Conservation (phyloP, 1,284 basidiomycete species). For the Veloboletus limbatus region DNA sequence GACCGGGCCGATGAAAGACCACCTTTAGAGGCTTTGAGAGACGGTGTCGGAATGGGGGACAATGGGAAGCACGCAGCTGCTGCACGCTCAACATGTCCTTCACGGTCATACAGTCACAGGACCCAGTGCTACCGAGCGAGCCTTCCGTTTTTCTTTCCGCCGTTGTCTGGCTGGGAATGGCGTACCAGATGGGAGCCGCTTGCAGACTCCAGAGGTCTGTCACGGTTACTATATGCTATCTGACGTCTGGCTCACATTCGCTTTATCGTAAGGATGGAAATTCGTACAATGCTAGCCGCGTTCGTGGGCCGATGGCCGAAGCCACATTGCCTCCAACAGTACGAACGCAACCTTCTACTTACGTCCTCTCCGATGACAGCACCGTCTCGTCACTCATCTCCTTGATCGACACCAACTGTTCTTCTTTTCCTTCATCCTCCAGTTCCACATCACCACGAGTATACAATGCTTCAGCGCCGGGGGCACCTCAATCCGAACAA, state of each 20-base stretch:
- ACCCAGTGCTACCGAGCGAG: too few species aligned
- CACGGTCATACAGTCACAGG: too few species aligned
- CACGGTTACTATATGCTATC: too few species aligned
- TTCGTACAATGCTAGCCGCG: slow-evolving; percentile 50
- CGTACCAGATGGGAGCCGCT: slow-evolving; percentile 8
- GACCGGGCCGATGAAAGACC: too few species aligned
- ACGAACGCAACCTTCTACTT: slow-evolving; percentile 43
- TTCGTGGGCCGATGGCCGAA: slow-evolving; percentile 54
- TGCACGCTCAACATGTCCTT: too few species aligned
- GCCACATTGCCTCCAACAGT: slow-evolving; percentile 44
- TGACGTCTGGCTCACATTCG: too few species aligned
- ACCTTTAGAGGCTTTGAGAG: too few species aligned
- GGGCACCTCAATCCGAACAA: slow-evolving; percentile 30
- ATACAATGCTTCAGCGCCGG: slow-evolving; percentile 18
- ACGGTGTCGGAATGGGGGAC: too few species aligned
- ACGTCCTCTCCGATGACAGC: slow-evolving; percentile 55
- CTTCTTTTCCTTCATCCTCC: slow-evolving; percentile 30
- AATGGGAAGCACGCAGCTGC: too few species aligned
- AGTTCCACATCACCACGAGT: slow-evolving; percentile 21
- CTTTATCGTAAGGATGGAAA: slow-evolving; percentile 56
- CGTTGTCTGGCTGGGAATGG: too few species aligned
- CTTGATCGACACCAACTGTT: slow-evolving; percentile 48
- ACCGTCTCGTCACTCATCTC: slow-evolving; percentile 50
- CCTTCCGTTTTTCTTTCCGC: too few species aligned
- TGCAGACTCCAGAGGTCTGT: slow-evolving; percentile 24